Evolutionary conservation across 805 yeast species (phyloP).

Genomic region (Candida methanosorbosa): DNA sequence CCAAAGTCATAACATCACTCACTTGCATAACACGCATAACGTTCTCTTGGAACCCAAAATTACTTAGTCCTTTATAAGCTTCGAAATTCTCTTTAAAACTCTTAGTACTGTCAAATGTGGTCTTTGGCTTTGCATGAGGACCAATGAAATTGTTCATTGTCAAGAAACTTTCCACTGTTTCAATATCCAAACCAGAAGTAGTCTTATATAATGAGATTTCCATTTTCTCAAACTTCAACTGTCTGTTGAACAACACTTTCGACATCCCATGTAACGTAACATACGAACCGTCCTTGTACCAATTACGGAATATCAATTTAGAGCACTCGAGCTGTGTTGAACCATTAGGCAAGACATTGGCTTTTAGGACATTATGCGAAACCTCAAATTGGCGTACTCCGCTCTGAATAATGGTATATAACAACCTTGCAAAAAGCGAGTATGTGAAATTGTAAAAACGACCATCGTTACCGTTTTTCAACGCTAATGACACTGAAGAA

Average conservation of each 20-base stretch:
- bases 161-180: constrained; percentile 35
- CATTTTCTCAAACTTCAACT: constrained; percentile 61
- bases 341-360: constrained; percentile 45
- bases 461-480: constrained; percentile 35
- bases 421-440: constrained; percentile 56
- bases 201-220: constrained; percentile 45
- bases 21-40: constrained; percentile 68
- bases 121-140: constrained; percentile 6
- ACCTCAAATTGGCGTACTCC: constrained; percentile 47
- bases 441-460: constrained; percentile 58
- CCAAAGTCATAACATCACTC: constrained; percentile 68
- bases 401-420: constrained; percentile 40
- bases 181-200: constrained; percentile 38
- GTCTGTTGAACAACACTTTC: constrained; percentile 53
- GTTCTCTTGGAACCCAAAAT: constrained; percentile 55
- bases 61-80: constrained; percentile 40
- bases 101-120: neutral
- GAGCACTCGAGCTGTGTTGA: constrained; percentile 46
- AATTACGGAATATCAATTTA: constrained; percentile 36
- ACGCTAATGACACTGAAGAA: constrained; percentile 38
- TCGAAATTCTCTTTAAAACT: constrained; percentile 19
- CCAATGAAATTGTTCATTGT: constrained; percentile 19
- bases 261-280: constrained; percentile 54
- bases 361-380: constrained; percentile 37
- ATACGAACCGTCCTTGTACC: constrained; percentile 64